Conservation (phyloP, 768 basidiomycete species). For the Boletus subparvulus region DNA sequence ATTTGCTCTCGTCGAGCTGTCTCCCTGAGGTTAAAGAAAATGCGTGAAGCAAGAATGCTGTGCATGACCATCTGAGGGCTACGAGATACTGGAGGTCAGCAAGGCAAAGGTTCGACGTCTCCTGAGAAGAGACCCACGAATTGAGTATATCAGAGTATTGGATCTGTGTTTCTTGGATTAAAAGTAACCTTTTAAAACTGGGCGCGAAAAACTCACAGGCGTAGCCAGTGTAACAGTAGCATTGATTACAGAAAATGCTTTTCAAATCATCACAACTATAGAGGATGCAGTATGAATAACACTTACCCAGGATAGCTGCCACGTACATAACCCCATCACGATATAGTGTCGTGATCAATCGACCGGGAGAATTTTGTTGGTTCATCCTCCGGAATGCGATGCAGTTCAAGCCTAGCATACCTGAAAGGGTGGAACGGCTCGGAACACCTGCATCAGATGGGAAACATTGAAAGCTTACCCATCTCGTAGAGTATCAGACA, state of each 20-base stretch:
- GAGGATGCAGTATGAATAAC: neutral
- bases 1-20: conserved; percentile 9
- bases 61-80: conserved; percentile 24
- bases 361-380: conserved; percentile 5
- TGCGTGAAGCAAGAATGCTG: conserved; percentile 25
- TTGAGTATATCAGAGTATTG: conserved; percentile 19
- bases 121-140: conserved; percentile 8
- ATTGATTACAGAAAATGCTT: conserved; percentile 20
- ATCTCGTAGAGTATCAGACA: conserved; percentile 18
- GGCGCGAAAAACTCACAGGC: conserved; percentile 8
- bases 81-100: neutral
- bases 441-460: neutral
- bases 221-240: conserved; percentile 7
- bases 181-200: too few species aligned
- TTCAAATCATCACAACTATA: neutral
- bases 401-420: conserved; percentile 18
- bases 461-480: neutral
- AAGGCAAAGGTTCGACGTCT: neutral
- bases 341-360: conserved; percentile 12
- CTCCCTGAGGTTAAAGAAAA: conserved; percentile 26
- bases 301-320: conserved; percentile 15
- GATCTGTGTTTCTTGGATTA: neutral
- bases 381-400: conserved; percentile 18
- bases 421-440: neutral
- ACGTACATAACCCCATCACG: conserved; percentile 22